phyloP scores from a whole-genome alignment of 257 asterid species.

The Marsdenia floribunda region DNA sequence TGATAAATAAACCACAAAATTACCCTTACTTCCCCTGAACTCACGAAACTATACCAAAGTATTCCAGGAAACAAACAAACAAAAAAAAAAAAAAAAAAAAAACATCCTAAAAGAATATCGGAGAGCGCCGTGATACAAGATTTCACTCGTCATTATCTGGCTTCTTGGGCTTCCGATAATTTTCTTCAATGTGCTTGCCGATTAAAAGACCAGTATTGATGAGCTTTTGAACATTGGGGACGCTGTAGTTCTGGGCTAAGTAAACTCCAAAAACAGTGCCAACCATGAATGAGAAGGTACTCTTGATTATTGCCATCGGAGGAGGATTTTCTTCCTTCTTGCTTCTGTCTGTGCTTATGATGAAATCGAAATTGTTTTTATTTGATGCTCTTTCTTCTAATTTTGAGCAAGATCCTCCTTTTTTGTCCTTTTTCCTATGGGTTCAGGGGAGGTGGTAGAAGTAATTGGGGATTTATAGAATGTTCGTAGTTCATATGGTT shows the following conservation, averaged over 20 bases:
- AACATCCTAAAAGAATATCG: slow-evolving; percentile 16
- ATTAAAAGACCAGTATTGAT: slow-evolving; percentile 41
- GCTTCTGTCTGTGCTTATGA: background rate
- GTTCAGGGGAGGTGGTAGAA: background rate
- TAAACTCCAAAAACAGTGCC: slow-evolving; percentile 66
- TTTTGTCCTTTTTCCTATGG: background rate
- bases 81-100: background rate
- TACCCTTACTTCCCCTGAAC: background rate
- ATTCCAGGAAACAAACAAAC: background rate
- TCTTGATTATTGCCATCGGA: slow-evolving; percentile 42
- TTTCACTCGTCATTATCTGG: slow-evolving; percentile 37
- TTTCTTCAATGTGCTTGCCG: slow-evolving; percentile 63
- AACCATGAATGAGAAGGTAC: slow-evolving; percentile 45
- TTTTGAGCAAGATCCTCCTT: background rate
- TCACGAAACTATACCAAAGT: slow-evolving; percentile 2
- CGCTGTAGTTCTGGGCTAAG: slow-evolving; percentile 80
- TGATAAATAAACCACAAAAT: background rate
- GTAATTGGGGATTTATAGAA: slow-evolving; percentile 5
- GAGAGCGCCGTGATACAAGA: background rate
- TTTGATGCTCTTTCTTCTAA: background rate
- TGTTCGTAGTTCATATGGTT: slow-evolving; percentile 9
- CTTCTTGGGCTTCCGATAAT: slow-evolving; percentile 69
- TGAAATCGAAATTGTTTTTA: background rate
- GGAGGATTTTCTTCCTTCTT: background rate
- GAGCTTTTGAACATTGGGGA: slow-evolving; percentile 61